These are phyloP conservation scores for Penicillium sp. DNA, from an alignment of 2,329 filamentous ascomycete genomes.

Conservation along the genomic window DNA sequence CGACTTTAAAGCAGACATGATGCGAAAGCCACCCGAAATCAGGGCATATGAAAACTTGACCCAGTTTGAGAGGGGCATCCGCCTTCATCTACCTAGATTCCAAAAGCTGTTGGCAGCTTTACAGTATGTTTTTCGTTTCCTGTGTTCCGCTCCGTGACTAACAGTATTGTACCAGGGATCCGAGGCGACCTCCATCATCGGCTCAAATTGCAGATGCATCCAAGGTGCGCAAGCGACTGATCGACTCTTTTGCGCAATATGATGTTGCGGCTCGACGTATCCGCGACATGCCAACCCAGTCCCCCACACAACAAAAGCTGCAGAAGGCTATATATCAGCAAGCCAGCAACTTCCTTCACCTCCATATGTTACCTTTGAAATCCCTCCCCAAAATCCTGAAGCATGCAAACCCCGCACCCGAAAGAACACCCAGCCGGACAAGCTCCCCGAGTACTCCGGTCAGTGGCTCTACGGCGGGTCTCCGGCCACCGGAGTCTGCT, in stretches of 20 bases:
- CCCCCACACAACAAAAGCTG: constrained; percentile 67
- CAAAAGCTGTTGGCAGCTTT: constrained; percentile 71
- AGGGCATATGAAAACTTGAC: constrained; percentile 77
- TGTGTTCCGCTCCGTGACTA: neutral
- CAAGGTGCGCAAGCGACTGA: constrained; percentile 83
- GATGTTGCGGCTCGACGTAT: constrained; percentile 77
- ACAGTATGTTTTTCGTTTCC: constrained; percentile 49
- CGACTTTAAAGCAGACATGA: constrained; percentile 71
- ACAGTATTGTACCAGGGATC: constrained; percentile 46
- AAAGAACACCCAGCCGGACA: constrained; percentile 20
- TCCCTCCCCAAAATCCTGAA: constrained; percentile 66
- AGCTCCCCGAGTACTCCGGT: constrained; percentile 21
- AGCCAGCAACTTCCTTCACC: constrained; percentile 77
- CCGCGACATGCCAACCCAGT: constrained; percentile 72
- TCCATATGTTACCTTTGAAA: constrained; percentile 87
- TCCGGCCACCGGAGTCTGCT: constrained; percentile 42
- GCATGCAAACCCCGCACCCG: constrained; percentile 56
- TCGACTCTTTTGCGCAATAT: constrained; percentile 86
- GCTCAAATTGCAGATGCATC: constrained; percentile 79
- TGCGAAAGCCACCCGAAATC: constrained; percentile 68
- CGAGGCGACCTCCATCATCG: constrained; percentile 61
- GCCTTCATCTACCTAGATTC: constrained; percentile 75
- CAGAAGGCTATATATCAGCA: constrained; percentile 81
- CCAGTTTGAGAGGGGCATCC: constrained; percentile 85
- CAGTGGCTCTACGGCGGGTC: constrained; percentile 22